A percentile compares a stretch with the other conserved stretches of the same genome.
Conservation (phyloP, 495 filamentous ascomycete species). For the Penicillium desertorum region DNA sequence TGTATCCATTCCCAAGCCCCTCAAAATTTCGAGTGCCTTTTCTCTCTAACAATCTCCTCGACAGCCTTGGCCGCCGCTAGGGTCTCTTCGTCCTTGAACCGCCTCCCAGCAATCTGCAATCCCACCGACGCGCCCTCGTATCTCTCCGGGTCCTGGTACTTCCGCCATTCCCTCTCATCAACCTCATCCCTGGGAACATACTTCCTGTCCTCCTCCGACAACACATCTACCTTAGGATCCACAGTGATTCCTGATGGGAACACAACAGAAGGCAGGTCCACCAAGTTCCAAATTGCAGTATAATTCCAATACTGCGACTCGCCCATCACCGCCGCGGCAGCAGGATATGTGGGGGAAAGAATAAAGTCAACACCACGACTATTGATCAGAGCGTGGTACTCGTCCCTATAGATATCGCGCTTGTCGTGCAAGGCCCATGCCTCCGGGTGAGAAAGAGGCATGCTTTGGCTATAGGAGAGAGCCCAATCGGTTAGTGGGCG, state of each 20-base stretch:
- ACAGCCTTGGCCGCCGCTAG: constrained; percentile 38
- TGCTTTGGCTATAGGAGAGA: constrained; percentile 51
- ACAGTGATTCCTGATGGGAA: constrained; percentile 55
- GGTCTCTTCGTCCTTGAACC: constrained; percentile 45
- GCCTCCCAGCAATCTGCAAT: constrained; percentile 52
- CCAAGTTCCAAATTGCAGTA: constrained; percentile 69
- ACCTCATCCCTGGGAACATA: constrained; percentile 33
- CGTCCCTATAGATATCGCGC: constrained; percentile 57
- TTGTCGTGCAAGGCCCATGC: constrained; percentile 45
- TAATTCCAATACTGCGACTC: constrained; percentile 69
- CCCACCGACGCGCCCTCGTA: constrained; percentile 50
- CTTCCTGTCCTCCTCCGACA: constrained; percentile 26
- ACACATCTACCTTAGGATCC: constrained; percentile 37
- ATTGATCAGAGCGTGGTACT: constrained; percentile 62
- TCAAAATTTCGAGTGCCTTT: constrained; percentile 16
- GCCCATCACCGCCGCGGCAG: constrained; percentile 58
- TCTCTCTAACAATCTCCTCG: constrained; percentile 27
- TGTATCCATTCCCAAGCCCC: not conserved
- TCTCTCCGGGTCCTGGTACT: constrained; percentile 33
- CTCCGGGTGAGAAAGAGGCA: constrained; percentile 40
- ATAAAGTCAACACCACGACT: constrained; percentile 65
- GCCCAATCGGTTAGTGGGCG: constrained; percentile 59
- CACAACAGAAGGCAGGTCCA: constrained; percentile 62
- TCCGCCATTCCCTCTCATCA: constrained; percentile 43
- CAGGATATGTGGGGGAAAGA: constrained; percentile 60